Evolutionary conservation across 805 yeast species (phyloP).

Genomic region (Clavispora asparagi): DNA sequence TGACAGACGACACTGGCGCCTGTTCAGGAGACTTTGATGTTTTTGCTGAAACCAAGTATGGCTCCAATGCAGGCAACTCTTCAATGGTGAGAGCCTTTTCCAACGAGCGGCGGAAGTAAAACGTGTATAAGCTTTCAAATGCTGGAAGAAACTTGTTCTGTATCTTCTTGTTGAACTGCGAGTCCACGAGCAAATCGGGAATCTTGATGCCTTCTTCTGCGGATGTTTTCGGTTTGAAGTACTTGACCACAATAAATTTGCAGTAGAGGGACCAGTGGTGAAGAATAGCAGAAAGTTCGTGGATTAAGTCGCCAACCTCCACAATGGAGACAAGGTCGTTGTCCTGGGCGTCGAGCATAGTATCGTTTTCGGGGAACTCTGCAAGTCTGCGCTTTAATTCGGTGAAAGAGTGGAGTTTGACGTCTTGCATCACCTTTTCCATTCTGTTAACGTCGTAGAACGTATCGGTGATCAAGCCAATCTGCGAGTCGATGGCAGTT

Average conservation of each 20-base stretch:
- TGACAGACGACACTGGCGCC: constrained; percentile 72
- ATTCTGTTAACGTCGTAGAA: constrained; percentile 70
- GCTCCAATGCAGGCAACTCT: constrained; percentile 55
- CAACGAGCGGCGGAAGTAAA: constrained; percentile 69
- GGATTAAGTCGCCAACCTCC: constrained; percentile 59
- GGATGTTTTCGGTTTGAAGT: constrained; percentile 34
- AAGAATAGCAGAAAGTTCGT: constrained; percentile 70
- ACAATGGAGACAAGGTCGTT: constrained; percentile 47
- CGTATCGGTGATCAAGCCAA: constrained; percentile 82
- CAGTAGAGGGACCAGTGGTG: constrained; percentile 83
- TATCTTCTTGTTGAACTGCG: constrained; percentile 55
- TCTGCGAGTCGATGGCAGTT: constrained; percentile 87
- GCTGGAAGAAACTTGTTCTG: constrained; percentile 49
- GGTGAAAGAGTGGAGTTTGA: constrained; percentile 43
- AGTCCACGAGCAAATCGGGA: constrained; percentile 50
- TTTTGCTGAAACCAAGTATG: constrained; percentile 24
- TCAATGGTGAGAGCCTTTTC: constrained; percentile 80
- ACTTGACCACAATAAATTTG: constrained; percentile 64
- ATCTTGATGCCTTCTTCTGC: constrained; percentile 24
- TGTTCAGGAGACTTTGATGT: constrained; percentile 40
- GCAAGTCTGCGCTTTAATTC: constrained; percentile 14
- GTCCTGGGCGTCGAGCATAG: constrained; percentile 24
- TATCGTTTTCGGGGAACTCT: constrained; percentile 18
- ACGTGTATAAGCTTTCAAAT: constrained; percentile 59
- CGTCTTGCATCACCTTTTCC: constrained; percentile 49